Conservation (phyloP, 345 rosid species). For the Corchorus olitorius region DNA sequence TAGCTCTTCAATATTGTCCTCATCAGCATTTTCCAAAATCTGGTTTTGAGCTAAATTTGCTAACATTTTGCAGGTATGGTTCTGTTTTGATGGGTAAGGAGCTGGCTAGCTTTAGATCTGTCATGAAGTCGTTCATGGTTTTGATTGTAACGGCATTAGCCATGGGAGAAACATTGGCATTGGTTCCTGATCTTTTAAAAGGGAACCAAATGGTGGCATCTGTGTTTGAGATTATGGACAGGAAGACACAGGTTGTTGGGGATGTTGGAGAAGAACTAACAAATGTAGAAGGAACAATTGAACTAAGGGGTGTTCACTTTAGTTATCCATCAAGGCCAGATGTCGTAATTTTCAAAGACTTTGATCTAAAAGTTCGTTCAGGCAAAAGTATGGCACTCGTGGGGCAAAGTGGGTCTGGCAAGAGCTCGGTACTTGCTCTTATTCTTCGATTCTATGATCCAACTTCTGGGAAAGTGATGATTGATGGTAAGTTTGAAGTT, state of each 20-base stretch:
- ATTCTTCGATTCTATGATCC: conserved; percentile 95
- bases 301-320: conserved; percentile 67
- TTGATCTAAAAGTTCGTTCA: conserved; percentile 60
- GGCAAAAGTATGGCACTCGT: conserved; percentile 92
- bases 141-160: conserved; percentile 92
- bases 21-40: too few relatives aligned
- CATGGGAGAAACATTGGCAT: conserved; percentile 92
- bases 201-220: conserved; percentile 98
- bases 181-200: conserved; percentile 87
- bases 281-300: conserved; percentile 72
- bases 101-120: conserved; percentile 70
- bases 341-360: conserved; percentile 68
- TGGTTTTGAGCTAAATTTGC: too few relatives aligned
- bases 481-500: conserved; percentile 78
- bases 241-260: conserved; percentile 64
- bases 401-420: conserved; percentile 97
- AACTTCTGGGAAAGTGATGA: conserved; percentile 70
- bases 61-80: conserved; percentile 67
- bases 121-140: conserved; percentile 96
- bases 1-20: conserved; percentile 4
- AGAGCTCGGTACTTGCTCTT: conserved; percentile 86
- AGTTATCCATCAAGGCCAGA: conserved; percentile 92
- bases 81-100: conserved; percentile 89
- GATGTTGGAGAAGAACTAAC: conserved; percentile 67
- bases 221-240: conserved; percentile 76